Percentiles rank a stretch among this genome's conserved stretches.
These are phyloP conservation scores for Daldinia bambusicola DNA, from an alignment of 495 filamentous ascomycete species.

Conservation along the genomic window DNA sequence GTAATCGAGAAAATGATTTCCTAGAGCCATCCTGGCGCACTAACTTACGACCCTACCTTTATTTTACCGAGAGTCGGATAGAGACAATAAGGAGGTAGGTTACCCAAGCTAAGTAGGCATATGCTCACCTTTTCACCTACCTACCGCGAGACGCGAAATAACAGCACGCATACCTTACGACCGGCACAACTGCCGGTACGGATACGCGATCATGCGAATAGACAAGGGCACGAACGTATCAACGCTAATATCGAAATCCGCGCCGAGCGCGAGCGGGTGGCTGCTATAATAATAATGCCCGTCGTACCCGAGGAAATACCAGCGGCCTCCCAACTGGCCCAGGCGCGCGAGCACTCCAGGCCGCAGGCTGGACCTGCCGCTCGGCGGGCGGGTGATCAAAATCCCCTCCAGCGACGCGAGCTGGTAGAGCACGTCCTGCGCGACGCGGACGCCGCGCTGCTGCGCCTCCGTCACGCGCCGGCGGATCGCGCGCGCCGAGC, in stretches of 20 bases:
- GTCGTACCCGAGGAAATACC: conserved; percentile 23
- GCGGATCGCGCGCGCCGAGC: background rate
- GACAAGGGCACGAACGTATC: conserved; percentile 14
- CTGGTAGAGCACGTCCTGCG: background rate
- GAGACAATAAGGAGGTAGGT: background rate
- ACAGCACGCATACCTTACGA: background rate
- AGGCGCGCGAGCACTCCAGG: conserved; percentile 6
- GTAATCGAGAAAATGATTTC: background rate
- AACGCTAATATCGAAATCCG: background rate
- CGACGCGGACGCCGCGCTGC: background rate
- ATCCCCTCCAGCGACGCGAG: conserved; percentile 28
- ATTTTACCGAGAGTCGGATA: background rate
- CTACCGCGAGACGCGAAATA: too few species aligned
- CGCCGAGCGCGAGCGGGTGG: background rate
- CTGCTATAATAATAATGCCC: conserved; percentile 14
- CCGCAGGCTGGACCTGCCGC: background rate
- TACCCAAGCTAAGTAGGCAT: background rate
- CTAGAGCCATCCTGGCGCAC: background rate
- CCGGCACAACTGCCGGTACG: conserved; percentile 31
- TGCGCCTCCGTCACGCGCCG: background rate
- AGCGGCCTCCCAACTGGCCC: background rate
- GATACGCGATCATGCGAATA: conserved; percentile 3
- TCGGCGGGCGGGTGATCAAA: background rate
- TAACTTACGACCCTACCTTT: background rate
- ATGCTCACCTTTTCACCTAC: background rate